These are phyloP conservation scores for Nakazawaea ernobii DNA, from an alignment of 805 yeast genomes.

Conservation along the genomic window DNA sequence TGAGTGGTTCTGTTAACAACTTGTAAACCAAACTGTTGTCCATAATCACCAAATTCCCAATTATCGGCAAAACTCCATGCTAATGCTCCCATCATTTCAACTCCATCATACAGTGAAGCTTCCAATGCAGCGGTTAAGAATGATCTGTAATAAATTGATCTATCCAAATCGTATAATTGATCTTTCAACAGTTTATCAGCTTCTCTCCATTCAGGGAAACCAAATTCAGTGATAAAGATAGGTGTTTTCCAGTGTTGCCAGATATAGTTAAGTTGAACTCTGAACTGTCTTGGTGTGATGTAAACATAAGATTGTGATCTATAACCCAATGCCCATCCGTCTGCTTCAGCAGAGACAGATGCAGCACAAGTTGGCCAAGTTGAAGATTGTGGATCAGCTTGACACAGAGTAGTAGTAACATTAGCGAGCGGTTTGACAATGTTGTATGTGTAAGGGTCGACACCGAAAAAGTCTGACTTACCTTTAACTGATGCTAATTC, in stretches of 20 bases:
- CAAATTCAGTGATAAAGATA: constrained; percentile 27
- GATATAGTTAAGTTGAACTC: constrained; percentile 23
- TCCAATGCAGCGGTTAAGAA: constrained; percentile 23
- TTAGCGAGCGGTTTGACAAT: constrained; percentile 13
- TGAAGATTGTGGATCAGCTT: constrained; percentile 16
- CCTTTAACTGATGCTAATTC: constrained; percentile 21
- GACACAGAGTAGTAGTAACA: constrained; percentile 22
- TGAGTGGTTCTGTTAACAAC: constrained; percentile 24
- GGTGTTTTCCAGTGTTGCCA: constrained; percentile 23
- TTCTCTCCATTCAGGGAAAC: constrained; percentile 29
- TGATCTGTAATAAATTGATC: constrained; percentile 25
- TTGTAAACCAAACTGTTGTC: constrained; percentile 21
- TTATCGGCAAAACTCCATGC: constrained; percentile 30
- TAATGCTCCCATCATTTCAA: constrained; percentile 25
- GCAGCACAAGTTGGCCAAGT: constrained; percentile 25
- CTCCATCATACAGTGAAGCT: constrained; percentile 20
- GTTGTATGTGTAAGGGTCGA: constrained; percentile 26
- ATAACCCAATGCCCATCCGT: constrained; percentile 21
- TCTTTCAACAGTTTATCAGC: constrained; percentile 19
- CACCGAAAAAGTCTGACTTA: constrained; percentile 27
- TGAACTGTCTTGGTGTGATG: constrained; percentile 20
- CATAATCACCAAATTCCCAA: constrained; percentile 27
- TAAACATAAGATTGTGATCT: constrained; percentile 20
- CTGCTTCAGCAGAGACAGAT: constrained; percentile 12
- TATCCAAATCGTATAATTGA: constrained; percentile 22